A percentile compares a stretch with the other conserved stretches of the same genome.
These are phyloP conservation scores for Cladobotryum mycophilum DNA, from an alignment of 2,329 filamentous ascomycete species.

Conservation along the genomic window DNA sequence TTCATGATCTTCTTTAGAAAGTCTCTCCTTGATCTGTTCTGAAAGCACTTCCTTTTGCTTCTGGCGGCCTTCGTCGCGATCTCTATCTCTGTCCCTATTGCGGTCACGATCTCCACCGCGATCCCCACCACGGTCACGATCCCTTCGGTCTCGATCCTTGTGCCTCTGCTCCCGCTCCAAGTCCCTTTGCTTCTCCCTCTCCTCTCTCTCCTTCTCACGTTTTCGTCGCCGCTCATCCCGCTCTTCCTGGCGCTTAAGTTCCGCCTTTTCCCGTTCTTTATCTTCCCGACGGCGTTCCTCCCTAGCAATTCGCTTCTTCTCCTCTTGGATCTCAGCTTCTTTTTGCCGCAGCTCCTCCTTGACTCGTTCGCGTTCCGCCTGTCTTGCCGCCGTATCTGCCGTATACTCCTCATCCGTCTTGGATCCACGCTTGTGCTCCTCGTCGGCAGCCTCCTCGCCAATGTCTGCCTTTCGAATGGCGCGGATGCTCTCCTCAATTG, in stretches of 20 bases:
- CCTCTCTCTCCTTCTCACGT: conserved; percentile 49
- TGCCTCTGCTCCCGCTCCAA: conserved; percentile 35
- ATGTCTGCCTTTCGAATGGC: conserved; percentile 62
- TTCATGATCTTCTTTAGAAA: conserved; percentile 53
- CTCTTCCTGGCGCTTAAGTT: conserved; percentile 44
- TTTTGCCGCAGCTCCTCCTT: conserved; percentile 54
- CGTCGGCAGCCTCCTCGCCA: conserved; percentile 60
- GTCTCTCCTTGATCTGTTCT: conserved; percentile 45
- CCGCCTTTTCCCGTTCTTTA: conserved; percentile 43
- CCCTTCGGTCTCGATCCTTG: conserved; percentile 31
- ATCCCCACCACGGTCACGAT: conserved; percentile 30
- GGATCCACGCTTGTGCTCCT: conserved; percentile 57
- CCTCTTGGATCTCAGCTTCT: conserved; percentile 55
- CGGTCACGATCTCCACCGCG: conserved; percentile 29
- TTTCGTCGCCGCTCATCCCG: conserved; percentile 43
- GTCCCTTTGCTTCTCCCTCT: conserved; percentile 43
- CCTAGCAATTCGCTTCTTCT: conserved; percentile 52
- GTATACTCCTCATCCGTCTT: conserved; percentile 72
- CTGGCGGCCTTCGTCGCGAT: conserved; percentile 24
- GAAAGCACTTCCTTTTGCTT: conserved; percentile 34
- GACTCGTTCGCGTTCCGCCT: conserved; percentile 54
- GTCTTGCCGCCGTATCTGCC: conserved; percentile 55
- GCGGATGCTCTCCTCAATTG: conserved; percentile 64
- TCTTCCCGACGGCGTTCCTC: conserved; percentile 49
- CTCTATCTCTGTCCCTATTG: conserved; percentile 25